Evolutionary conservation across 106 monocot species (phyloP).

Genomic region (Allium cepa): DNA sequence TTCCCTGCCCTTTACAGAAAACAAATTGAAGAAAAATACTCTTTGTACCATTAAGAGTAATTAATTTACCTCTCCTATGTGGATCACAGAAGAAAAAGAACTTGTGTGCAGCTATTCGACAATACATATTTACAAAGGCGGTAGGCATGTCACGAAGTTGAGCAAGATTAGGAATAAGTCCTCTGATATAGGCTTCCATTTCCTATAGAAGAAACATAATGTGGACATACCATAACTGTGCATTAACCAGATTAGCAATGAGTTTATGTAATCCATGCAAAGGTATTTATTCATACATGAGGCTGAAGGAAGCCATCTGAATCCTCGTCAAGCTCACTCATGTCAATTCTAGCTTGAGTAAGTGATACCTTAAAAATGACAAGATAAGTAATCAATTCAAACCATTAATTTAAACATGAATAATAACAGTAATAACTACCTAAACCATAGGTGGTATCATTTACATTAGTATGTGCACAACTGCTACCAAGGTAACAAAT

Average conservation of each 20-base stretch:
- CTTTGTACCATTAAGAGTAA: too few relatives aligned
- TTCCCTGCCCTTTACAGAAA: too few relatives aligned
- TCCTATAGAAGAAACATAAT: slow-evolving; percentile 41
- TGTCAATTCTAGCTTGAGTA: slow-evolving; percentile 99
- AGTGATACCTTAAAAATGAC: slow-evolving; percentile 73
- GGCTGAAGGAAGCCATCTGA: slow-evolving; percentile 98
- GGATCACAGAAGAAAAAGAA: slow-evolving; percentile 99
- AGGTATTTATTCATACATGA: slow-evolving; percentile 41
- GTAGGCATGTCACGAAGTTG: slow-evolving; percentile 96
- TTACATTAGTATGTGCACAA: too few relatives aligned
- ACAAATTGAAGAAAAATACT: too few relatives aligned
- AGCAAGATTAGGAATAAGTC: slow-evolving; percentile 94
- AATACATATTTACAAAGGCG: slow-evolving; percentile 97
- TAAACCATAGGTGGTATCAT: too few relatives aligned
- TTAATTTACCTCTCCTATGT: slow-evolving; percentile 75
- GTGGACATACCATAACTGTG: not conserved
- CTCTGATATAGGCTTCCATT: slow-evolving; percentile 99
- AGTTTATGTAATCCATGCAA: not conserved
- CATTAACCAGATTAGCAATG: not conserved
- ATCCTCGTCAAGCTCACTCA: slow-evolving; percentile 99
- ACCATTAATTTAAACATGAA: not conserved
- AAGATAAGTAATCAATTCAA: not conserved
- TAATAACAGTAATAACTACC: too few relatives aligned
- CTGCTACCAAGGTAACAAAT: too few relatives aligned
- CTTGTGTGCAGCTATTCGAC: slow-evolving; percentile 96